Conservation (phyloP, 2,329 filamentous ascomycete species). For the Xylariales sp. region DNA sequence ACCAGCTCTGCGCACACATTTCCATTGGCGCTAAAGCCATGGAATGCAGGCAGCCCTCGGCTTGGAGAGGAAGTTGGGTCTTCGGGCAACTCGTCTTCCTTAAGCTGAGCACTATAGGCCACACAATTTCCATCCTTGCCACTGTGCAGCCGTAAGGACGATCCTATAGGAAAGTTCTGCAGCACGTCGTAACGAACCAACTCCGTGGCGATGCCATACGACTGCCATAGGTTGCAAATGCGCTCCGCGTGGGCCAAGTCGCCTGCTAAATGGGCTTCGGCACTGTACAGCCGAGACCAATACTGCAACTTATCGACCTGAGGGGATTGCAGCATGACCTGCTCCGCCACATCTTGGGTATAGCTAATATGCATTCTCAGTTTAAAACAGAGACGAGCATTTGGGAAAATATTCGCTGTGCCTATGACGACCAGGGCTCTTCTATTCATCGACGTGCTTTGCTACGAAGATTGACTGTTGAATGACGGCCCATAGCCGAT, state of each 20-base stretch:
- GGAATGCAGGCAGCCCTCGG: slow-evolving; percentile 65
- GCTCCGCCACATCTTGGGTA: slow-evolving; percentile 17
- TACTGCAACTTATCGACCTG: slow-evolving; percentile 11
- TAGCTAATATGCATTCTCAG: too few species aligned
- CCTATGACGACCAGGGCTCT: too few species aligned
- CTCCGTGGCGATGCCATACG: slow-evolving; percentile 15
- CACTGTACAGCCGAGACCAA: slow-evolving; percentile 17
- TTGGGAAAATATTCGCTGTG: too few species aligned
- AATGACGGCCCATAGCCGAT: too few species aligned
- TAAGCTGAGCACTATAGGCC: not conserved
- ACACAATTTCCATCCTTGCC: slow-evolving; percentile 6
- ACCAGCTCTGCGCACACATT: slow-evolving; percentile 67
- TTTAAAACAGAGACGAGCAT: too few species aligned
- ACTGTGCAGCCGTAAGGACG: slow-evolving; percentile 9
- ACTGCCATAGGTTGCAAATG: slow-evolving; percentile 17
- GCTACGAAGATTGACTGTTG: too few species aligned
- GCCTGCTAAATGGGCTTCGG: slow-evolving; percentile 15
- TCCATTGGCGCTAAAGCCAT: slow-evolving; percentile 68
- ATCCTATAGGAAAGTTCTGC: slow-evolving; percentile 47
- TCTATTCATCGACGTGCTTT: too few species aligned
- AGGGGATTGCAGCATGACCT: slow-evolving; percentile 13
- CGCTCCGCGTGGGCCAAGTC: slow-evolving; percentile 15
- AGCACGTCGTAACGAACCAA: slow-evolving; percentile 45
- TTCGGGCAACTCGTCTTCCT: slow-evolving; percentile 41
- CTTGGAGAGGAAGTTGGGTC: slow-evolving; percentile 59